phyloP scores from a whole-genome alignment of 2,329 filamentous ascomycete genomes.

The Grosmannia huntii region DNA sequence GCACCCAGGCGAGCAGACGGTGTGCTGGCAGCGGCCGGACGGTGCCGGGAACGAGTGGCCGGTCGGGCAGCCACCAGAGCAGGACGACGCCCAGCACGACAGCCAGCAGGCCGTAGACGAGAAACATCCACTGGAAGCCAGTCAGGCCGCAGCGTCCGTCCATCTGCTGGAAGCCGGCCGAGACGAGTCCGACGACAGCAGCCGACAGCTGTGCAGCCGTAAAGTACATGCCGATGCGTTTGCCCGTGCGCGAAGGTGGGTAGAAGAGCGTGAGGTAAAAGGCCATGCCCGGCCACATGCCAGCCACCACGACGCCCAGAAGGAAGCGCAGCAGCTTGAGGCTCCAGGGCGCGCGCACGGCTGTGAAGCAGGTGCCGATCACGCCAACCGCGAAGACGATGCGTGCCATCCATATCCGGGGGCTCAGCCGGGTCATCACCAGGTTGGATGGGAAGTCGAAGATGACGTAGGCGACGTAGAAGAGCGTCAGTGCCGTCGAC shows the following conservation, averaged over 20 bases:
- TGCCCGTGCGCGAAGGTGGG: conserved; percentile 72
- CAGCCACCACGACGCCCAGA: conserved; percentile 76
- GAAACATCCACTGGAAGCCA: conserved; percentile 87
- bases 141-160: conserved; percentile 64
- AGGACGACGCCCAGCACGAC: conserved; percentile 58
- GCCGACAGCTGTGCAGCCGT: conserved; percentile 82
- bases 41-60: conserved; percentile 63
- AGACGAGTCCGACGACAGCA: conserved; percentile 78
- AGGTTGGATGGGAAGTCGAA: conserved; percentile 85
- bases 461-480: conserved; percentile 85
- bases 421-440: conserved; percentile 73
- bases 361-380: conserved; percentile 72
- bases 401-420: conserved; percentile 81
- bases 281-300: conserved; percentile 93
- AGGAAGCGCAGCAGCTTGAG: conserved; percentile 79
- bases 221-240: conserved; percentile 77
- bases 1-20: conserved; percentile 51
- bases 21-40: conserved; percentile 30
- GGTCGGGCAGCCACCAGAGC: conserved; percentile 84
- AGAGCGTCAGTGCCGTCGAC: conserved; percentile 72
- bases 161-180: conserved; percentile 85
- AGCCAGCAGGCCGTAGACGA: conserved; percentile 69
- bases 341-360: conserved; percentile 72
- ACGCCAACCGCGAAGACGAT: conserved; percentile 81
- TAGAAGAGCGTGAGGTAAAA: conserved; percentile 91